Evolutionary conservation across 2,329 filamentous ascomycete species (phyloP).

Genomic region (Thielaviopsis euricoi): DNA sequence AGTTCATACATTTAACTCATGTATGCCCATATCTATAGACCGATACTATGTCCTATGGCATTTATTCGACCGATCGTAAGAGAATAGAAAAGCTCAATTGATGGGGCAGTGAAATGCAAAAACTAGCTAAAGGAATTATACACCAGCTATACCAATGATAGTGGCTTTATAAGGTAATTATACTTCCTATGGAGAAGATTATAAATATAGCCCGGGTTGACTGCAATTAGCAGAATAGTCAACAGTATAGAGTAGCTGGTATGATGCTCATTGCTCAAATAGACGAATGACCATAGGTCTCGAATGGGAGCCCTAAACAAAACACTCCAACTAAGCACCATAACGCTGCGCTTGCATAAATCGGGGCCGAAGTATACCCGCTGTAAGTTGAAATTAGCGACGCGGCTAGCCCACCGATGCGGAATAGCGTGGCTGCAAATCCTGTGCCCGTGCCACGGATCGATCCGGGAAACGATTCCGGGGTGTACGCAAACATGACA

Average conservation of each 20-base stretch:
- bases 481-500: conserved; percentile 29
- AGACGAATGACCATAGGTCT: conserved; percentile 24
- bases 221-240: neutral
- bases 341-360: conserved; percentile 27
- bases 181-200: no score
- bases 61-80: no score
- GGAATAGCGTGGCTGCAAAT: conserved; percentile 23
- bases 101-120: no score
- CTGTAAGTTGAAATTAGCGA: conserved; percentile 26
- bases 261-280: conserved; percentile 8
- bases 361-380: conserved; percentile 26
- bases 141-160: no score
- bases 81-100: no score
- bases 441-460: conserved; percentile 37
- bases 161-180: no score
- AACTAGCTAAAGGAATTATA: no score
- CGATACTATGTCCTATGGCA: no score
- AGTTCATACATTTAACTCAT: no score
- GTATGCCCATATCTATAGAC: no score
- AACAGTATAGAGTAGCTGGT: no score
- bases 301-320: conserved; percentile 26
- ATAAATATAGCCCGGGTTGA: neutral
- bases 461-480: conserved; percentile 39
- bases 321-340: conserved; percentile 26
- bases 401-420: conserved; percentile 23